phyloP scores from a whole-genome alignment of 768 basidiomycete genomes.

The Porphyrellus cyaneotinctus region DNA sequence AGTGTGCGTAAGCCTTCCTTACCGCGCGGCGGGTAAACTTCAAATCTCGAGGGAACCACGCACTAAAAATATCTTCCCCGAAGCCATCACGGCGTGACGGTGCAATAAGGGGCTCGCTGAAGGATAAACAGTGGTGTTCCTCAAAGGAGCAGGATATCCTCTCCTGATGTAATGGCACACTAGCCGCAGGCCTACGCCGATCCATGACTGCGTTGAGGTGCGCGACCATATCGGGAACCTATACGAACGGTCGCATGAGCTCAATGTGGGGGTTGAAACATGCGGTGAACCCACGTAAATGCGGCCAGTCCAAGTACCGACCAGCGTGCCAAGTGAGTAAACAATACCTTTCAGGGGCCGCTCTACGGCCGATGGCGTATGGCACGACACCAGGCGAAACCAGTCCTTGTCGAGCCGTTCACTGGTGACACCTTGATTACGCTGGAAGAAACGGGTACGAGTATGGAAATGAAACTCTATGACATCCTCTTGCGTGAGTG shows the following conservation, averaged over 20 bases:
- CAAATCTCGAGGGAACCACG: constrained; percentile 43
- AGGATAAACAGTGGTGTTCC: constrained; percentile 46
- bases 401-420: constrained; percentile 43
- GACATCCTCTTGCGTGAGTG: constrained; percentile 37
- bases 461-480: constrained; percentile 35
- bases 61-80: constrained; percentile 46
- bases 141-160: constrained; percentile 40
- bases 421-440: constrained; percentile 21
- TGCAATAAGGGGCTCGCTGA: constrained; percentile 34
- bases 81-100: constrained; percentile 32
- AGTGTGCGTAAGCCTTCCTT: constrained; percentile 11
- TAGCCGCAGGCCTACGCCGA: constrained; percentile 16
- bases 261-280: constrained; percentile 7
- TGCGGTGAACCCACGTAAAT: constrained; percentile 36
- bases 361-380: constrained; percentile 34
- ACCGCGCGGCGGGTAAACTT: constrained; percentile 34
- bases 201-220: constrained; percentile 23
- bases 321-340: constrained; percentile 41
- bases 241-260: constrained; percentile 21
- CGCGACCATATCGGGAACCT: constrained; percentile 24
- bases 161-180: constrained; percentile 30
- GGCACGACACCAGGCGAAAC: constrained; percentile 43
- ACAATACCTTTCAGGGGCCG: constrained; percentile 40
- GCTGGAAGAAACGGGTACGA: constrained; percentile 32
- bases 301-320: constrained; percentile 47